Percentiles rank a stretch among this genome's conserved stretches.
Conservation (phyloP, 2,329 filamentous ascomycete genomes). For the Bipolaris oryzae region DNA sequence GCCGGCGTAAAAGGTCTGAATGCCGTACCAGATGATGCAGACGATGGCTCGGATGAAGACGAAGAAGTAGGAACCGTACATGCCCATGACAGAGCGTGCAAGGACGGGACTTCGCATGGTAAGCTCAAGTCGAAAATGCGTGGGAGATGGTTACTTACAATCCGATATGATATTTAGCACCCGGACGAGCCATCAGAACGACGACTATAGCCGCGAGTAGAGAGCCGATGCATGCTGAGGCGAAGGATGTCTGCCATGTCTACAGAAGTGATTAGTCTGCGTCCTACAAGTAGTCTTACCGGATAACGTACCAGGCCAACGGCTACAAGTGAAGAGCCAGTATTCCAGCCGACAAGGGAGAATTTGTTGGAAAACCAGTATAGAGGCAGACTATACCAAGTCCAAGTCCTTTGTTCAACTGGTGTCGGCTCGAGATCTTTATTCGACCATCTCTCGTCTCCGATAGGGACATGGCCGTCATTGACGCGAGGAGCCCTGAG, state of each 20-base stretch:
- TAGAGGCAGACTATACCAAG: constrained; percentile 34
- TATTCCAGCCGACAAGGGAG: constrained; percentile 30
- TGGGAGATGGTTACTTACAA: constrained; percentile 3
- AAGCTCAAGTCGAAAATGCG: not conserved
- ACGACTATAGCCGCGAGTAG: constrained; percentile 33
- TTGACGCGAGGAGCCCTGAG: constrained; percentile 22
- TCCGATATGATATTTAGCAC: constrained; percentile 33
- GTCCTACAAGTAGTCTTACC: not conserved
- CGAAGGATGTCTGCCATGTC: constrained; percentile 35
- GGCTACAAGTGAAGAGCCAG: constrained; percentile 25
- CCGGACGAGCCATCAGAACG: constrained; percentile 31
- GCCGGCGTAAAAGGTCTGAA: constrained; percentile 32
- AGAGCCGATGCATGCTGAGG: constrained; percentile 28
- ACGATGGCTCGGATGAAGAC: constrained; percentile 48
- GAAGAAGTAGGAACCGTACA: constrained; percentile 51
- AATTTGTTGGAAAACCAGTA: constrained; percentile 33
- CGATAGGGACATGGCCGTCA: constrained; percentile 20
- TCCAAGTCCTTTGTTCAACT: constrained; percentile 32
- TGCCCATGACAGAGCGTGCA: constrained; percentile 32
- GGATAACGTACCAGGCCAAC: constrained; percentile 18
- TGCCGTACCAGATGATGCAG: constrained; percentile 50
- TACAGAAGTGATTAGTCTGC: constrained; percentile 8
- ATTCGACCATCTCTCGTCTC: constrained; percentile 31
- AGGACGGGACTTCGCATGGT: constrained; percentile 20
- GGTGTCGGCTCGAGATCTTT: constrained; percentile 34